Evolutionary conservation across 2,329 filamentous ascomycete genomes (phyloP).

Genomic region (Hypocreales sp.): DNA sequence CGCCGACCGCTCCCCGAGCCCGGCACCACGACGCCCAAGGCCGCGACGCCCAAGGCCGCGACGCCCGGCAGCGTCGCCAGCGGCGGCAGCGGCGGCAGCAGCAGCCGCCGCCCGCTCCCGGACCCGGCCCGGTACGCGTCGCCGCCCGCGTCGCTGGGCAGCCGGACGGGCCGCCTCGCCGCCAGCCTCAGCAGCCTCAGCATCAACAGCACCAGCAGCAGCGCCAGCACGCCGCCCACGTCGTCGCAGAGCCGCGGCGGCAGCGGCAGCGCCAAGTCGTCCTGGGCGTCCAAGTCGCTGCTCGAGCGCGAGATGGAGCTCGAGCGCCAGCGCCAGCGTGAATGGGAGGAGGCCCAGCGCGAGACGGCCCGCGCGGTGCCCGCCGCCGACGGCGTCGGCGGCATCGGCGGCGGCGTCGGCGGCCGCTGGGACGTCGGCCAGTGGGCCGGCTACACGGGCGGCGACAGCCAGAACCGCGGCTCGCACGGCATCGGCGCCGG

Average conservation of each 20-base stretch:
- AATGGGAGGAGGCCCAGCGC: constrained; percentile 66
- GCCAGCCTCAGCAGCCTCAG: constrained; percentile 37
- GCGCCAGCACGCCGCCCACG: constrained; percentile 26
- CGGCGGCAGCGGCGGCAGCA: constrained; percentile 19
- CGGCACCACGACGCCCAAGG: constrained; percentile 9
- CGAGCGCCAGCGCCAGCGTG: constrained; percentile 58
- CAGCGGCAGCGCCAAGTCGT: constrained; percentile 41
- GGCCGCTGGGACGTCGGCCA: constrained; percentile 64
- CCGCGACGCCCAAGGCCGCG: constrained; percentile 7
- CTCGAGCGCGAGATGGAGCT: constrained; percentile 71
- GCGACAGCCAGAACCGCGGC: constrained; percentile 58
- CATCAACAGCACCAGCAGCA: constrained; percentile 17
- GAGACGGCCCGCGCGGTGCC: constrained; percentile 41
- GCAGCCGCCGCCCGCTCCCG: constrained; percentile 35
- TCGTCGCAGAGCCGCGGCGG: constrained; percentile 43
- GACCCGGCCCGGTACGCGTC: constrained; percentile 24
- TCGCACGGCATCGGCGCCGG: constrained; percentile 51
- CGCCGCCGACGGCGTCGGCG: constrained; percentile 38
- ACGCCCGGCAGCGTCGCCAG: not conserved
- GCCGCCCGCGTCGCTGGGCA: constrained; percentile 12
- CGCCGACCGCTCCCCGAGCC: constrained; percentile 29
- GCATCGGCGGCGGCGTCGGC: constrained; percentile 47
- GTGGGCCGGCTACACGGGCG: constrained; percentile 60
- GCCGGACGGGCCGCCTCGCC: constrained; percentile 43
- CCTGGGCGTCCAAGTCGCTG: constrained; percentile 52